Conservation (phyloP, 179 eudicot species). For the Beta macrorhiza region DNA sequence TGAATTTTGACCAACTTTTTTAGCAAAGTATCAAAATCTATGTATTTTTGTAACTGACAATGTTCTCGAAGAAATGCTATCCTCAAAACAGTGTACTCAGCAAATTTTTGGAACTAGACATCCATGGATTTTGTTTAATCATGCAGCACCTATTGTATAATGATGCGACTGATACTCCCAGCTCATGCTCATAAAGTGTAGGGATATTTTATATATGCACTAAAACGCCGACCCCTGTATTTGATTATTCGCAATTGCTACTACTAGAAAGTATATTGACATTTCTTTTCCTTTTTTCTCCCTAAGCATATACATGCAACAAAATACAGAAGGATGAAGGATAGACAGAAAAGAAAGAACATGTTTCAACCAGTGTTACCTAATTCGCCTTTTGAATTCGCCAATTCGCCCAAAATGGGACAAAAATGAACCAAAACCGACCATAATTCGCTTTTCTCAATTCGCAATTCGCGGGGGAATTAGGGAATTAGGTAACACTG, state of each 20-base stretch:
- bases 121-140: background rate
- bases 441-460: too few relatives aligned
- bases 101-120: background rate
- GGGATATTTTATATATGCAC: background rate
- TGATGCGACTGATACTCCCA: background rate
- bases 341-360: background rate
- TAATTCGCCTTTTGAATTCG: too few relatives aligned
- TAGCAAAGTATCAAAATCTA: too few relatives aligned
- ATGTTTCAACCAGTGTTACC: background rate
- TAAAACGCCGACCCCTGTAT: background rate
- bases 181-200: background rate
- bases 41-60: too few relatives aligned
- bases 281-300: background rate
- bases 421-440: too few relatives aligned
- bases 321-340: conserved; percentile 6
- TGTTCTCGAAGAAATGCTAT: background rate
- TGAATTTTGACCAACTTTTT: too few relatives aligned
- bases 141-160: background rate
- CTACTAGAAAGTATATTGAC: background rate
- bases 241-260: background rate
- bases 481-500: too few relatives aligned
- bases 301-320: background rate
- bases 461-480: too few relatives aligned
- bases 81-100: background rate
- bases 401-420: too few relatives aligned